Base-by-base conservation (phyloP, 2,329 filamentous ascomycete species). In the Colletotrichum destructivum region DNA sequence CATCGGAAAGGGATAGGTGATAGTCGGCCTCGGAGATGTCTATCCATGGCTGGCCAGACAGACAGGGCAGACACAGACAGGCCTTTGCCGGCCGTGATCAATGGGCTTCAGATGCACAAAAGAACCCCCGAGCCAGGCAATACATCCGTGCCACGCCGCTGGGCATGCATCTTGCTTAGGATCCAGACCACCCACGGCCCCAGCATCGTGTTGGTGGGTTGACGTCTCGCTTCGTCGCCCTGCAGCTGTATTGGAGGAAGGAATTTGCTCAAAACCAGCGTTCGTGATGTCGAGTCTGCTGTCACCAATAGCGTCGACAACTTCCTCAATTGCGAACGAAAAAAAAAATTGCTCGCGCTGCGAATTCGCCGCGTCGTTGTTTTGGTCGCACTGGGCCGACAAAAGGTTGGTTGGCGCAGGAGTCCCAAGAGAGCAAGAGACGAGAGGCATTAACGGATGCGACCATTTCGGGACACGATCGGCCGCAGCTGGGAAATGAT, bases 251-350 rank as follows among this genome's bases (percentile, higher is more conserved):
- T 38, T 1, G 62, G 18, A 3, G n/a, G 21, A 26, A 44, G 21
- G 56, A 69, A 69, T 52, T 57, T 57, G 60, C 66, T 51, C 60
- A 64, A 31, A 64, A 26, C 26, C 12, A 26, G 35, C 35, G 16
- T 35, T 18, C 42, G 42, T n/a, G 9, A 38, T n/a, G 52, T n/a
- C 52, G 21, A 26, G 35, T 5, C 2, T 26, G 26, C 4, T 1
- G 26, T 40, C 46, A 9, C 9, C 9, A 57, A 31, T 31, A 35
- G 54, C 46, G 21, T 35, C 23, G 40, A 13, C 1, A 49, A 35
- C 51, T 5, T 46, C 46, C 47, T 57, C 62, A 57, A 49, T 49
- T 16, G 42, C 42, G 40, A 56, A 38, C 56, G n/a, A 59, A 23
- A n/a, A 31, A 4, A 21, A 13, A 38, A 13, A 18, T 12, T 2